Base-by-base conservation (phyloP, 768 basidiomycete species). In the Artomyces pyxidatus region DNA sequence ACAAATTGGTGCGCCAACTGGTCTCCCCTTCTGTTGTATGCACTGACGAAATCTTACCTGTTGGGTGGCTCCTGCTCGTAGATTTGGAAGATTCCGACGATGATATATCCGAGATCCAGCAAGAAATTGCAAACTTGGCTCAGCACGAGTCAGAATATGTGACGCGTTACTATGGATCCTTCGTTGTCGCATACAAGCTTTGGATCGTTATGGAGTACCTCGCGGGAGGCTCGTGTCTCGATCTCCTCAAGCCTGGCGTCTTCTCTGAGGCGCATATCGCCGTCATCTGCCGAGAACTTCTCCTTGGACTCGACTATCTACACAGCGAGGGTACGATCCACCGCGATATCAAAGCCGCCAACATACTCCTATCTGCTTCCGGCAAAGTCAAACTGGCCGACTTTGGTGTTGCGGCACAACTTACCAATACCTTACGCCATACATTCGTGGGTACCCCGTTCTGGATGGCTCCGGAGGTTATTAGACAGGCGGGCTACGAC, bases 121-220 rank as follows among this genome's bases (percentile, higher is more conserved):
- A 92, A 65, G 96, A 99, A 66, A 99, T 99, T 56, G 88, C 93
- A 17, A 96, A 89, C 65, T 76, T 99, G 25, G 90, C 93, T 1
- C 88, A 88, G 58, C 95, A 93, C 70, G 92, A 94, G 64, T 97
- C 94, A 4, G 91, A 93, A 69, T 92, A 90, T 65, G 90, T 99
- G 46, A 98, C 96, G 37, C 76, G 86, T 40, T 98, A 98, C 65
- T 97, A 96, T 60, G 94, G 92, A 39, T 93, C 91, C 42, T 99
- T 99, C 66, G 91, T 99, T 47, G 83, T 91, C 56, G 83, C 88
- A 29, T 98, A 95, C 74, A 95, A 97, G 67, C 74, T 99, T 21
- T 99, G 96, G 96, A 99, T 99, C 62, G 71, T 99, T 60, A 98
- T 99, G 96, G 96, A 99, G 67, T 99, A 91, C 68, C 84, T 98